Base-by-base conservation (phyloP, 768 basidiomycete genomes). In the Lentinula sp. region DNA sequence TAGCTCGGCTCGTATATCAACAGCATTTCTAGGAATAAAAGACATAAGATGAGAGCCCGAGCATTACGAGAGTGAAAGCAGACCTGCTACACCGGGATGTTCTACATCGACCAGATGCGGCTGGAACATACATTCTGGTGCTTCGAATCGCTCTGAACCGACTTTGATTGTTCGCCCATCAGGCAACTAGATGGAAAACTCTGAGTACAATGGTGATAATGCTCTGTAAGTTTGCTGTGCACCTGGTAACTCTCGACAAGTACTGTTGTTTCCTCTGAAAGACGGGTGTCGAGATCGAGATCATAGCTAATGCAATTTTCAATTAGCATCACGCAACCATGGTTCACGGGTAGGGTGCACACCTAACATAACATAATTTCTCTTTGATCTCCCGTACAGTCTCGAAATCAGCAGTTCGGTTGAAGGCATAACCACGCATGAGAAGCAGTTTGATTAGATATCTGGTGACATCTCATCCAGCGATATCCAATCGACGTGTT, bases 401-500 rank as follows among this genome's bases (percentile, higher is more conserved):
- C 79, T 99, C 97, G 68, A 99, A 99, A 77, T 99, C 97, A 32
- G 97, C 97, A 2, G 97, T 99, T 43, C 97, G 87, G 76, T 98
- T 98, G 83, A 99, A 98, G 0, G 97, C 97, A 73, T 99, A 98
- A n/a, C 97, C 97, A n/a, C 96, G 87, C 95, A 98, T 98, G 67
- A 98, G 85, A 37, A 99, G 81, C n/a, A 99, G 83, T 77, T 98
- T 99, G 84, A 99, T 99, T 74, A 99, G 80, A 75, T 99, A 99
- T 68, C 95, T 87, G 50, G 97, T 99, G 50, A 99, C 97, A 72
- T 99, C 97, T 65, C 97, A 87, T 18, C 97, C 97, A 58, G 97
- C 97, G 66, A 99, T 98, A 70, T 99, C 97, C 62, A 99, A 80
- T 64, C 97, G 88, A 42, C 90, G 85, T 1, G 94, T 98, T 49